phyloP scores from a whole-genome alignment of 1,139 yeast genomes.

The Starmera stellimalicola region DNA sequence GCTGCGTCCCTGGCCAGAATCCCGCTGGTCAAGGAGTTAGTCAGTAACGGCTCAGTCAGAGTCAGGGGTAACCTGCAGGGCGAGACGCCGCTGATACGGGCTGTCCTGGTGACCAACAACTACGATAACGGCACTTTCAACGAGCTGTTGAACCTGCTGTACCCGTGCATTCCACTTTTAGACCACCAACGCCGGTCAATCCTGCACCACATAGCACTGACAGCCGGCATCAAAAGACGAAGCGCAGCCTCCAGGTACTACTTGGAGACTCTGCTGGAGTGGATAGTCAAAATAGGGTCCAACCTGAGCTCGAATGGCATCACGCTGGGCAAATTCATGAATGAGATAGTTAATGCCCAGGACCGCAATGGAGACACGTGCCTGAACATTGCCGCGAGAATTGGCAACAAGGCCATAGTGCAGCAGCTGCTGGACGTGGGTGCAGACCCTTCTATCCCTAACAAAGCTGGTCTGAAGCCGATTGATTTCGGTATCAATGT shows the following conservation, averaged over 20 bases:
- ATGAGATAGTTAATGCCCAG: slow-evolving; percentile 61
- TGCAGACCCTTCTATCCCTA: slow-evolving; percentile 72
- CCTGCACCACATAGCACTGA: slow-evolving; percentile 83
- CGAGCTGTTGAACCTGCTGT: slow-evolving; percentile 57
- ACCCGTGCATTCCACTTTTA: slow-evolving; percentile 65
- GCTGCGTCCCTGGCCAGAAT: slow-evolving; percentile 86
- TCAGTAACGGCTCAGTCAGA: slow-evolving; percentile 53
- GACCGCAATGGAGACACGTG: slow-evolving; percentile 87
- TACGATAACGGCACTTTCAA: slow-evolving; percentile 71
- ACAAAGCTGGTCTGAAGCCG: slow-evolving; percentile 80
- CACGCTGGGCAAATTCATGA: slow-evolving; percentile 52
- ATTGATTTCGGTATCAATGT: slow-evolving; percentile 58
- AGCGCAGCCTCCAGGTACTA: slow-evolving; percentile 69
- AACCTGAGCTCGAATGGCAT: slow-evolving; percentile 31
- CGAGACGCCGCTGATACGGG: slow-evolving; percentile 83
- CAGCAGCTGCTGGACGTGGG: slow-evolving; percentile 76
- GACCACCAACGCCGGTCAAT: slow-evolving; percentile 79
- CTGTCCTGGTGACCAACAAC: slow-evolving; percentile 83
- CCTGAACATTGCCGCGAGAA: slow-evolving; percentile 82
- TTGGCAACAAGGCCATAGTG: slow-evolving; percentile 74
- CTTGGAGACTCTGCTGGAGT: slow-evolving; percentile 66
- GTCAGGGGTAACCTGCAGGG: slow-evolving; percentile 75
- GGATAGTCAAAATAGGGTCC: slow-evolving; percentile 55
- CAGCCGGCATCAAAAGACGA: slow-evolving; percentile 65
- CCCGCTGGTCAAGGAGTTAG: slow-evolving; percentile 61